Conservation (phyloP, 345 rosid species). For the Alliaria petiolata region DNA sequence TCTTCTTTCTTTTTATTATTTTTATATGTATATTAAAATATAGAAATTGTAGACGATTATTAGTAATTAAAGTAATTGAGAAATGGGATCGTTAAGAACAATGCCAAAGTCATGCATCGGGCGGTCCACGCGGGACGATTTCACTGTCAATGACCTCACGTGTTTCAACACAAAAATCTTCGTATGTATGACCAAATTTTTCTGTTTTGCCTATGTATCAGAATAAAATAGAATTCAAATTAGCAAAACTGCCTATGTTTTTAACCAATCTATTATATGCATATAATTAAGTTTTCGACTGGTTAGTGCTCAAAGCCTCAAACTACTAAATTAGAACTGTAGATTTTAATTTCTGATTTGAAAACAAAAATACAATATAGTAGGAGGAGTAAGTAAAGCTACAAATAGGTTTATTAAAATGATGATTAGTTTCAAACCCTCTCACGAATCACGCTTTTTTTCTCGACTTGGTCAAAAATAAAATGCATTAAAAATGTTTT, state of each 20-base stretch:
- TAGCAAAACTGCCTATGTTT: neutral
- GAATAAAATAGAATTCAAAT: no score
- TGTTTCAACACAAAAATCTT: conserved; percentile 5
- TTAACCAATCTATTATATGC: neutral
- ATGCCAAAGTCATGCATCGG: conserved; percentile 15
- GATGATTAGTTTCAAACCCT: neutral
- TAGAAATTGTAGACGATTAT: neutral
- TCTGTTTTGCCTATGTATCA: no score
- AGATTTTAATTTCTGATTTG: neutral
- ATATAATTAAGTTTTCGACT: neutral
- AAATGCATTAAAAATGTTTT: neutral
- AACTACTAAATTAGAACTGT: neutral
- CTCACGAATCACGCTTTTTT: conserved; percentile 11
- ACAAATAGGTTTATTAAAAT: neutral
- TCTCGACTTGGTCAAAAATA: neutral
- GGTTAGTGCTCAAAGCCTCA: neutral
- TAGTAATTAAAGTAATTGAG: neutral
- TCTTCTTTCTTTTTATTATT: neutral
- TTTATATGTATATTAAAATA: neutral
- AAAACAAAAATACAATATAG: no score
- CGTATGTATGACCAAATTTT: neutral
- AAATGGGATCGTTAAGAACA: conserved; percentile 15
- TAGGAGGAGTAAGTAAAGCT: no score
- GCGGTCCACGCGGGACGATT: neutral
- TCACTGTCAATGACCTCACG: conserved; percentile 17